Evolutionary conservation across 768 basidiomycete genomes (phyloP), one percentile per base, ranked within the genome.

Genomic region (Mycena chlorophos): DNA sequence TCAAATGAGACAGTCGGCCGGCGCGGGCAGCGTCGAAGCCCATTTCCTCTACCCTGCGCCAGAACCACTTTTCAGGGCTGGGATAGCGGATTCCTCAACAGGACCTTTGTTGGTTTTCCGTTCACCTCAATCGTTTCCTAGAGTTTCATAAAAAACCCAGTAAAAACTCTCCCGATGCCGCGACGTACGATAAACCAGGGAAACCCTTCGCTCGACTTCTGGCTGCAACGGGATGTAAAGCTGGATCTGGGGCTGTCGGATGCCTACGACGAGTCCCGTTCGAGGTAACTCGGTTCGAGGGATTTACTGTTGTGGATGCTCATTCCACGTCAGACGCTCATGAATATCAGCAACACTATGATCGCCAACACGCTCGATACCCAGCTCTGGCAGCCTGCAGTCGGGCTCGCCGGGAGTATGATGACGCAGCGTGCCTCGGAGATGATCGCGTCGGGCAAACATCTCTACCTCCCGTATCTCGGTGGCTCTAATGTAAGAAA

Each of bases 321-420:
- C 16, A 28, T 19, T 29, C 48, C 19, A 49, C 30, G 5, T 25
- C 22, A 85, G 84, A 78, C 72, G 2, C 69, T 85, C n/a, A 39
- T 81, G 55, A 73, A 75, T 49, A 75, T 77, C 43, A 78, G 75
- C 37, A 81, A 82, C 58, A 43, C 58, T 0, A 74, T 85, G 76
- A 78, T 80, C 6, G 47, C 20, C 0, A 49, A 69, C 0, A 78
- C 77, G 1, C 65, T 85, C 23, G 84, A 85, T 49, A n/a, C 54
- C 0, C 84, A 86, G 58, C 67, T 84, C 4, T 85, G 84, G 84
- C 72, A 85, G 57, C 83, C 84, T 0, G 55, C 81, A 1, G 73
- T 83, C 3, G 83, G 83, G 0, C 78, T 79, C 1, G 50, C 68
- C 0, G 81, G 80, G 1, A 84, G 80, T 62, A 70, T 84, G 49